These are phyloP conservation scores for Lactarius vividus DNA, from an alignment of 768 basidiomycete genomes.

Conservation along the genomic window DNA sequence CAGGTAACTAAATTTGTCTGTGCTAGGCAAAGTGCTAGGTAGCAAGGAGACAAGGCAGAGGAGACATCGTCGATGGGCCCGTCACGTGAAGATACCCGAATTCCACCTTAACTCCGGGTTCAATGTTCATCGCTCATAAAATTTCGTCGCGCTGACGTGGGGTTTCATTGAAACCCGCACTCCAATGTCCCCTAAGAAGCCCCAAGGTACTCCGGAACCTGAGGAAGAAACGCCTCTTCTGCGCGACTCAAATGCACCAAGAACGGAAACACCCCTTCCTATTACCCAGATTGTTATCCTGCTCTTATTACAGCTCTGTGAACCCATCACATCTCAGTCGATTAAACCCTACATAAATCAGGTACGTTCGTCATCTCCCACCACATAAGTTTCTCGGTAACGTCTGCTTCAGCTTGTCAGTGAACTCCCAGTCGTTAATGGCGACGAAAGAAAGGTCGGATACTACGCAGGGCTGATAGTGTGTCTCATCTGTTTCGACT, in stretches of 20 bases:
- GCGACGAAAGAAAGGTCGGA: constrained; percentile 45
- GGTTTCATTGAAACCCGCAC: background rate
- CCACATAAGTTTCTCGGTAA: too few species aligned
- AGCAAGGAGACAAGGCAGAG: too few species aligned
- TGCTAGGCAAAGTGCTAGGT: too few species aligned
- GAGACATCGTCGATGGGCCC: too few species aligned
- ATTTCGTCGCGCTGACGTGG: background rate
- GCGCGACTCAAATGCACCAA: background rate
- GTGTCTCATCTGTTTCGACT: constrained; percentile 27
- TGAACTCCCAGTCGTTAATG: constrained; percentile 42
- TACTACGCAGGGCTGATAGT: constrained; percentile 51
- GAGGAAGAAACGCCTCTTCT: background rate
- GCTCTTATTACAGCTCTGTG: too few species aligned
- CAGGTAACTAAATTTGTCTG: too few species aligned
- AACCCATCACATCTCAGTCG: too few species aligned
- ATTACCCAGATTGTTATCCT: constrained; percentile 3
- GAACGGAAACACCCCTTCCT: background rate
- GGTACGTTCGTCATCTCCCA: too few species aligned
- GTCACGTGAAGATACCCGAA: too few species aligned
- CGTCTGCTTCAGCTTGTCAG: constrained; percentile 38
- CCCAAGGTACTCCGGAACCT: background rate
- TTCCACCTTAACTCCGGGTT: too few species aligned
- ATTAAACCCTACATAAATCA: too few species aligned
- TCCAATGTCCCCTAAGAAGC: background rate
- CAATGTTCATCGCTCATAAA: background rate